Evolutionary conservation across 805 yeast genomes (phyloP), one percentile per base, ranked within the genome.

Genomic region (Hanseniaspora osmophila): DNA sequence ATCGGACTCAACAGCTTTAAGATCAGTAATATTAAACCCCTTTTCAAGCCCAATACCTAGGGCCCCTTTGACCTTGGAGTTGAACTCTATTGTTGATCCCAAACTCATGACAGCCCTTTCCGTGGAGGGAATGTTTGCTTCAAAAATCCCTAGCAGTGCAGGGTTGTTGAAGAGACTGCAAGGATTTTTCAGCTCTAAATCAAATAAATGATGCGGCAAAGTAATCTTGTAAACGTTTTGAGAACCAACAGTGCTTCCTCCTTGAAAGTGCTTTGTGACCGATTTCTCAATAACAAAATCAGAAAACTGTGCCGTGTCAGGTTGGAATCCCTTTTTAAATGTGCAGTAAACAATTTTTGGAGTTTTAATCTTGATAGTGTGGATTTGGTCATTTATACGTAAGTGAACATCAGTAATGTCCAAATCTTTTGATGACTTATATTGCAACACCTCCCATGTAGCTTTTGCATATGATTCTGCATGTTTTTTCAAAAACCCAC

Each of bases 371-470:
- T 71, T 72, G 44, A 90, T 71, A 3, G 77, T 69, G 57, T 86
- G 96, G 18, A 92, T 71, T 54, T 78, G 80, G 11, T 77, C 80
- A 51, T 78, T 77, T 35, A 87, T 77, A 50, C 73, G 57, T 0
- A 80, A 86, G 56, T 69, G 75, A 0, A 84, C 96, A 47, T 77
- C 79, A 30, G 90, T 67, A 43, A 75, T 80, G n/a, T 96, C 97
- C 0, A 85, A 81, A 37, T 54, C 60, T 1, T 69, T 67, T 38
- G 79, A 78, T 10, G 62, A 54, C 48, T 74, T 74, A 54, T 84
- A 78, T 52, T 86, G 87, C 33, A 92, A 61, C 33, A 92, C 70
- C 50, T 87, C 86, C 99, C 99, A 92, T 30, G 78, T 74, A 0
- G 84, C 70, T 7, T 80, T 80, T 10, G 85, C 82, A 54, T 81